Evolutionary conservation across 495 filamentous ascomycete species (phyloP), one percentile per base, ranked within the genome.

Genomic region (Amphirosellinia nigrospora): DNA sequence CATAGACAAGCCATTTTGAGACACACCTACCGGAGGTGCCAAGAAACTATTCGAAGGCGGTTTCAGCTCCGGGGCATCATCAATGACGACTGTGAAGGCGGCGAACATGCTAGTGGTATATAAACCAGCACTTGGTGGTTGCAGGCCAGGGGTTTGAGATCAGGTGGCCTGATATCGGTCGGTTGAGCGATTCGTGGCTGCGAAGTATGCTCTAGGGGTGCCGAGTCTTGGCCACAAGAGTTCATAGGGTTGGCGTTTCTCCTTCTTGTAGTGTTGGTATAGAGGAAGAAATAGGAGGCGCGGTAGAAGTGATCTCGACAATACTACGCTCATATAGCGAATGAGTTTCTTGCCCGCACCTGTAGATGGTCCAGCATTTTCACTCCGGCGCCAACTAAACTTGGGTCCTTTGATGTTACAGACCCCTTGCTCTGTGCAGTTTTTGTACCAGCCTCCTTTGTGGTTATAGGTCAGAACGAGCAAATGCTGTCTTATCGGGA

Each of bases 21-120:
- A 65, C 26, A 78, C 50, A 50, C 76, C 75, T 11, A 74, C 72
- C 3, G 83, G 82, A 26, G 81, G 80, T 34, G 81, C 83, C 30
- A 85, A 76, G 38, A 83, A 79, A 50, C 81, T 77, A 38, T 78
- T 79, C 19, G 75, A 72, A 28, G 70, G 71, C 23, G 78, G 78
- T 67, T 76, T 81, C 26, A 71, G 28, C 13, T 82, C 78, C 16
- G 76, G 3, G 79, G 76, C 43, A 74, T 76, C 74, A 78, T 78
- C 45, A 76, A 39, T 13, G 71, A 73, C 23, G 76, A 69, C 34
- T 71, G 66, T 53, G 72, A 70, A 21, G 79, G 77, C 56, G 76
- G 73, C 79, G 68, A 78, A 78, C 69, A 78, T 72, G 72, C 76
- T 78, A 1, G 72, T 74, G 45, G 76, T 78, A 61, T 76, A 78